Conservation (phyloP, 768 basidiomycete genomes). For the Porphyrellus cyaneotinctus region DNA sequence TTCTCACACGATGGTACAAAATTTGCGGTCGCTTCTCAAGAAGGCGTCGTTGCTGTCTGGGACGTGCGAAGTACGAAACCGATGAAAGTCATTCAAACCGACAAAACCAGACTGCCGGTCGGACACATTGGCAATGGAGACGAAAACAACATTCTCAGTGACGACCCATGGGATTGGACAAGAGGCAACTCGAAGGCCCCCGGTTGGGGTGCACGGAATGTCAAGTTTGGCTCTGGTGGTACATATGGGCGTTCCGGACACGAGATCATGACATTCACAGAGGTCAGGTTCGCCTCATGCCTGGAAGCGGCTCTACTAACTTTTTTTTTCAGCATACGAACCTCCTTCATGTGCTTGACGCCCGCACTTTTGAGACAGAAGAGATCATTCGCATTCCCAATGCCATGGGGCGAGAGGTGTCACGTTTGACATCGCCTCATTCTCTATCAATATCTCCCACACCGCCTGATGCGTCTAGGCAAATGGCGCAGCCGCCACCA, state of each 20-base stretch:
- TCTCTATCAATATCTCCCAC: slow-evolving; percentile 9
- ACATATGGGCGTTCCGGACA: slow-evolving; percentile 43
- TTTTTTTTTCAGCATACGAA: slow-evolving; percentile 61
- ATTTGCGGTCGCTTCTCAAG: slow-evolving; percentile 81
- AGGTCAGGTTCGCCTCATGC: slow-evolving; percentile 47
- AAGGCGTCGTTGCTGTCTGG: slow-evolving; percentile 77
- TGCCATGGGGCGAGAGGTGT: slow-evolving; percentile 21
- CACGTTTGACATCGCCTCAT: slow-evolving; percentile 12
- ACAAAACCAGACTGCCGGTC: slow-evolving; percentile 32
- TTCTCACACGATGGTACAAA: slow-evolving; percentile 74
- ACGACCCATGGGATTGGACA: slow-evolving; percentile 69
- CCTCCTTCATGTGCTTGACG: slow-evolving; percentile 80
- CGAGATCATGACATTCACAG: slow-evolving; percentile 87
- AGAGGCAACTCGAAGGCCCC: slow-evolving; percentile 55
- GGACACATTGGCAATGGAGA: slow-evolving; percentile 36
- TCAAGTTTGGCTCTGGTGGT: slow-evolving; percentile 77
- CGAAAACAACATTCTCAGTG: slow-evolving; percentile 52
- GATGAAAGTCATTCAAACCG: slow-evolving; percentile 63
- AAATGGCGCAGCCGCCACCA: slow-evolving; percentile 15
- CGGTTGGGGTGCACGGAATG: slow-evolving; percentile 79
- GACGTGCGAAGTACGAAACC: slow-evolving; percentile 74
- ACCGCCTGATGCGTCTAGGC: slow-evolving; percentile 15
- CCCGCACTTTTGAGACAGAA: slow-evolving; percentile 77
- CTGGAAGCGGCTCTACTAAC: slow-evolving; percentile 6
- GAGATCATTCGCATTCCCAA: slow-evolving; percentile 60